Evolutionary conservation across 768 basidiomycete genomes (phyloP).

Genomic region (Lyophyllum atratum): DNA sequence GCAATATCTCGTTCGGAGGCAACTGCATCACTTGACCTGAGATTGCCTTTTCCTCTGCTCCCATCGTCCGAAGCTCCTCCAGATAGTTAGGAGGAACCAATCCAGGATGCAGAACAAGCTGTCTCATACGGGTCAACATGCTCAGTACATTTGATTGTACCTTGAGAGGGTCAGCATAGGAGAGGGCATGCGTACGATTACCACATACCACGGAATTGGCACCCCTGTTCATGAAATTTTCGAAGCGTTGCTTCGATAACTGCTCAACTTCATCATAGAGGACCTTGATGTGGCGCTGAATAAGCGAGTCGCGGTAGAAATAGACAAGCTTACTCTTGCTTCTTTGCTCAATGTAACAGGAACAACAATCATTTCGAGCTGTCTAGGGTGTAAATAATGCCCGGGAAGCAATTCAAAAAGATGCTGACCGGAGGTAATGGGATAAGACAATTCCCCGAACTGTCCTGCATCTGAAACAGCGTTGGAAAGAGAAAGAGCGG

Average conservation of each 20-base stretch:
- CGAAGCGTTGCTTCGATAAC: slow-evolving; percentile 62
- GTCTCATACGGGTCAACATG: slow-evolving; percentile 85
- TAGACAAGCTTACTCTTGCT: slow-evolving; percentile 53
- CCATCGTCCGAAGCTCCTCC: slow-evolving; percentile 54
- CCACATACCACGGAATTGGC: slow-evolving; percentile 43
- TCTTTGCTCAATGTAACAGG: slow-evolving; percentile 65
- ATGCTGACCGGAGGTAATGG: slow-evolving; percentile 66
- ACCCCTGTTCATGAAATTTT: slow-evolving; percentile 50
- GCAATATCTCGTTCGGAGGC: slow-evolving; percentile 53
- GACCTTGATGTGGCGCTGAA: slow-evolving; percentile 23
- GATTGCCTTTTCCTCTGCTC: slow-evolving; percentile 32
- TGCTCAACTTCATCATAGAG: slow-evolving; percentile 73
- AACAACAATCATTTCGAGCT: slow-evolving; percentile 80
- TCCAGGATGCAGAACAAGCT: slow-evolving; percentile 78
- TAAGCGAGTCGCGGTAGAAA: neutral
- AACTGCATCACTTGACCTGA: slow-evolving; percentile 34
- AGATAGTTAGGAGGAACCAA: slow-evolving; percentile 73
- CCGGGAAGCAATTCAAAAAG: neutral
- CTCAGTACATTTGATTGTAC: slow-evolving; percentile 71
- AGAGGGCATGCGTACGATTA: neutral
- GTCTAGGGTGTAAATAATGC: slow-evolving; percentile 4
- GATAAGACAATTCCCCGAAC: slow-evolving; percentile 69
- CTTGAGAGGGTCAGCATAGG: slow-evolving; percentile 31
- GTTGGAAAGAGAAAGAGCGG: neutral
- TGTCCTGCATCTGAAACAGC: slow-evolving; percentile 75